Evolutionary conservation across 768 basidiomycete species (phyloP).

Genomic region (Calocybe indica): DNA sequence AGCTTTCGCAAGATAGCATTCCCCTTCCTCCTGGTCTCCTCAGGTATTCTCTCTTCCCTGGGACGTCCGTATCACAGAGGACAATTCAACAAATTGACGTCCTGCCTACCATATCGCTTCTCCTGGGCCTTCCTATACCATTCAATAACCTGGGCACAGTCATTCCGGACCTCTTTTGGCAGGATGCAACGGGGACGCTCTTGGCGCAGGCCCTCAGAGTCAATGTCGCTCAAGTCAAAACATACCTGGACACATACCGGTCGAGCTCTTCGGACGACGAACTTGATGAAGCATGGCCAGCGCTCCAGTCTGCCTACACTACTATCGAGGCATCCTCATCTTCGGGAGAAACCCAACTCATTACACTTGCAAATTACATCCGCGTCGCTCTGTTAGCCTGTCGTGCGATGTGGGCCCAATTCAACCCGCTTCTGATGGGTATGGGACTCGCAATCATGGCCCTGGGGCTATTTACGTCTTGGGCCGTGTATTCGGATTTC

Average conservation of each 20-base stretch:
- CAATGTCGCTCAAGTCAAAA: conserved; percentile 71
- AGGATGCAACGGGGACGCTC: conserved; percentile 27
- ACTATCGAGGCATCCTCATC: conserved; percentile 17
- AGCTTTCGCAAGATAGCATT: conserved; percentile 31
- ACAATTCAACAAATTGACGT: conserved; percentile 91
- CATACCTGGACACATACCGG: conserved; percentile 75
- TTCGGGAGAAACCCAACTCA: conserved; percentile 24
- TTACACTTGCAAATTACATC: conserved; percentile 46
- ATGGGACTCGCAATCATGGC: conserved; percentile 61
- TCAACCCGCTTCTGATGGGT: conserved; percentile 73
- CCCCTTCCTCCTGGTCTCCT: conserved; percentile 44
- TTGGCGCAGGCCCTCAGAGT: conserved; percentile 58
- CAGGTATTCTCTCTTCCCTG: conserved; percentile 56
- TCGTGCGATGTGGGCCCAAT: conserved; percentile 91
- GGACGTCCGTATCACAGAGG: conserved; percentile 46
- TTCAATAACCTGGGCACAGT: conserved; percentile 91
- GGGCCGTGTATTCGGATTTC: conserved; percentile 43
- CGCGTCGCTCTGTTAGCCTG: conserved; percentile 63
- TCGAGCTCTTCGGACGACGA: conserved; percentile 64
- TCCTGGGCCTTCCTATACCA: conserved; percentile 90
- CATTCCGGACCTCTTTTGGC: conserved; percentile 88
- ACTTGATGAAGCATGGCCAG: conserved; percentile 59
- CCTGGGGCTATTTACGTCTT: conserved; percentile 26
- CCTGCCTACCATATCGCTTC: conserved; percentile 79
- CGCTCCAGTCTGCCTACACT: conserved; percentile 42